A percentile compares a stretch with the other conserved stretches of the same genome.
phyloP scores from a whole-genome alignment of 345 rosid genomes.

The Ailanthus altissimus region DNA sequence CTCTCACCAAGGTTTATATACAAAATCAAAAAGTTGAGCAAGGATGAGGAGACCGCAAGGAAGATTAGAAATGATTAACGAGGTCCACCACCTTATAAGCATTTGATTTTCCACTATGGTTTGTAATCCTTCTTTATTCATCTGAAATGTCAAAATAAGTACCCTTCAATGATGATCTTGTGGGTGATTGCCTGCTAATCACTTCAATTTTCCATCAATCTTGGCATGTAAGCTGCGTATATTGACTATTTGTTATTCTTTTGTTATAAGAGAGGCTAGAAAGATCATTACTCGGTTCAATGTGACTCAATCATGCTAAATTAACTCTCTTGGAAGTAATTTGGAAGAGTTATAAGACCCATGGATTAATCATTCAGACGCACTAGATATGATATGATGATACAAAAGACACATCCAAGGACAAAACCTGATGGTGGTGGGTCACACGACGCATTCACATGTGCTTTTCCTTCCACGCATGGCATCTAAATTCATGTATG shows the following conservation, averaged over 20 bases:
- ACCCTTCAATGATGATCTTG: slow-evolving; percentile 26
- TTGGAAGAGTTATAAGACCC: background rate
- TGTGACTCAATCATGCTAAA: background rate
- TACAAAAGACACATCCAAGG: background rate
- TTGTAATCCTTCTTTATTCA: slow-evolving; percentile 25
- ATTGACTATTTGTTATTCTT: slow-evolving; percentile 8
- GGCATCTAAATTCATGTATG: slow-evolving; percentile 20
- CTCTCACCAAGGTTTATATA: slow-evolving; percentile 19
- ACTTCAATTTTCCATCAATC: slow-evolving; percentile 34
- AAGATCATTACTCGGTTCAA: background rate
- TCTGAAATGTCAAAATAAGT: slow-evolving; percentile 22
- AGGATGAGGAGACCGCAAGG: slow-evolving; percentile 19
- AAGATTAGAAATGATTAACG: slow-evolving; percentile 32
- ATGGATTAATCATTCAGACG: background rate
- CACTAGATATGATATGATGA: slow-evolving; percentile 17
- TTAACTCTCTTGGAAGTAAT: background rate
- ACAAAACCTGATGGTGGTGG: slow-evolving; percentile 38
- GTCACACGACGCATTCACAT: slow-evolving; percentile 19
- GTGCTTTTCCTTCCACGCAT: slow-evolving; percentile 26
- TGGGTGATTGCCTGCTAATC: slow-evolving; percentile 28
- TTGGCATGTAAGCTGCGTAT: slow-evolving; percentile 19
- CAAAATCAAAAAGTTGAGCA: slow-evolving; percentile 7
- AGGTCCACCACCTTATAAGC: slow-evolving; percentile 32
- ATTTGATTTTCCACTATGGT: slow-evolving; percentile 23
- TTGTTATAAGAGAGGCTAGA: background rate